A percentile compares a stretch with the other conserved stretches of the same genome.
phyloP scores from a whole-genome alignment of 2,329 filamentous ascomycete genomes.

The Chaetothyriales sp. region DNA sequence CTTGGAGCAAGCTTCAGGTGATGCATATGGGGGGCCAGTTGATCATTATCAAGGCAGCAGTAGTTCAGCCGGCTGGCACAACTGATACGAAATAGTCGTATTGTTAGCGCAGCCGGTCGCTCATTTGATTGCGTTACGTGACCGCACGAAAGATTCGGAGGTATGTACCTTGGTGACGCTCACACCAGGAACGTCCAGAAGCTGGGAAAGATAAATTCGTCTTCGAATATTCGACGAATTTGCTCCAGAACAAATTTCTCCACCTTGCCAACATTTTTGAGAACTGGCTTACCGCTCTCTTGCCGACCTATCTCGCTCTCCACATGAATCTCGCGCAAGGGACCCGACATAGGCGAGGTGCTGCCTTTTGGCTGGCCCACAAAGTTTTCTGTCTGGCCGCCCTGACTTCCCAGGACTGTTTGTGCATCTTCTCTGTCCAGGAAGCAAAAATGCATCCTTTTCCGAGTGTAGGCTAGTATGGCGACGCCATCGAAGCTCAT shows the following conservation, averaged over 20 bases:
- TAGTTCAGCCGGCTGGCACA: neutral
- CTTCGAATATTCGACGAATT: conserved; percentile 91
- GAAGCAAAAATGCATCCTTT: conserved; percentile 85
- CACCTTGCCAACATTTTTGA: conserved; percentile 98
- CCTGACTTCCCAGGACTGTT: conserved; percentile 47
- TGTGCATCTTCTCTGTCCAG: conserved; percentile 81
- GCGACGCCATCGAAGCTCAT: conserved; percentile 91
- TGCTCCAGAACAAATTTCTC: conserved; percentile 95
- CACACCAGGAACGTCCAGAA: conserved; percentile 95
- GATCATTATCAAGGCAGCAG: neutral
- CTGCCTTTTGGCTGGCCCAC: conserved; percentile 9
- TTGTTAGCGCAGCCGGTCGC: neutral
- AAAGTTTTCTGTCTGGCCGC: conserved; percentile 16
- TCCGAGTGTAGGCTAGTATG: conserved; percentile 79
- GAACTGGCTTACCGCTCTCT: conserved; percentile 78
- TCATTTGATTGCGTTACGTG: neutral
- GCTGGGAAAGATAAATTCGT: conserved; percentile 95
- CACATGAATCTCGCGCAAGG: conserved; percentile 85
- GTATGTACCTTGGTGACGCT: conserved; percentile 6
- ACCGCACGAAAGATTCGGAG: neutral
- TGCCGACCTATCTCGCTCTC: conserved; percentile 95
- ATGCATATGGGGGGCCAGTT: too few relatives aligned
- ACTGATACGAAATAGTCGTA: neutral
- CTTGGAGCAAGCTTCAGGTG: too few relatives aligned
- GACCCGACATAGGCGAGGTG: conserved; percentile 34